Base-by-base conservation (phyloP, 495 filamentous ascomycete species). In the Aspergillus ostianus region DNA sequence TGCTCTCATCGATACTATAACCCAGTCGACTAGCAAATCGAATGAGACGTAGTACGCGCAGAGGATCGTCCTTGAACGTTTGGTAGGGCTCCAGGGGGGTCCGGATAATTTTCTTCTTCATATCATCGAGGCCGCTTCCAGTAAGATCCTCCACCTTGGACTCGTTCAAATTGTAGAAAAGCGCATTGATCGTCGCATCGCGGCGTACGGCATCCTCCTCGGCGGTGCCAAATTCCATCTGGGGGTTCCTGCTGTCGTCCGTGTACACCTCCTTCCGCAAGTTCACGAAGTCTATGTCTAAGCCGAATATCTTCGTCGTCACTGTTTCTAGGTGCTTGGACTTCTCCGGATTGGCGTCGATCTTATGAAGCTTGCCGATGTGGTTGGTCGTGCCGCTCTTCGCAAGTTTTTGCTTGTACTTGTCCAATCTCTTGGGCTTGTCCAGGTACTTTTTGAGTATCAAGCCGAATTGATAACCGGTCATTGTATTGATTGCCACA, bases 321-420 rank as follows among this genome's bases (percentile, higher is more conserved):
- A 90, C 90, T 0, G 95, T 98, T 74, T 95, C 94, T 26, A 99
- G 81, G 72, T 99, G 92, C 76, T 99, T 99, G 18, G 91, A 96
- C 73, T 97, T 97, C 64, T 98, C 94, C 0, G 94, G 95, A 67
- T 99, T 98, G 51, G 86, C 87, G 56, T 90, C 85, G 63, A 95
- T 90, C 66, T 87, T 91, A 67, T 92, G 84, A 51, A 93, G 73
- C 56, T 78, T 80, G 17, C 76, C 71, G 50, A 83, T 73, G 15
- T 68, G 63, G 48, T 83, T 69, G 18, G 73, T 72, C 47, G 67
- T 57, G 48, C 72, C 67, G 19, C 69, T 65, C 29, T 60, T 61
- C 10, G 66, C 61, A 5, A 70, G 62, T 20, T 60, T 56, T 36
- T 65, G 58, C 48, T 72, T 75, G 62, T 86, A 85, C 50, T 85